Percentiles rank a stretch among this genome's conserved stretches.
phyloP scores from a whole-genome alignment of 106 monocot genomes.

The Allium sativum region DNA sequence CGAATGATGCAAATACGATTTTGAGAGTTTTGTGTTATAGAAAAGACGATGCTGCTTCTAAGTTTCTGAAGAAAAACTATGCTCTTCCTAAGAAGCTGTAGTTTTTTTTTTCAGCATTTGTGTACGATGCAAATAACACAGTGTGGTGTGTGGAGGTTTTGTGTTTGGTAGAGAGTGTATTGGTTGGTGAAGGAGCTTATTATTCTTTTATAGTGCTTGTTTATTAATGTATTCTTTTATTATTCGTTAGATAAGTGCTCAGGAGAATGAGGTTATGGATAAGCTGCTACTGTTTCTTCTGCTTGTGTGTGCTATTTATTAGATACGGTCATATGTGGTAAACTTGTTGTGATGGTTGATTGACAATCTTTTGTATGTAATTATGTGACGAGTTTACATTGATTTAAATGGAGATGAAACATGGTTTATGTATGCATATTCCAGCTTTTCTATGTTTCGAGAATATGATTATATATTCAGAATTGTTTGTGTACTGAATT shows the following conservation, averaged over 20 bases:
- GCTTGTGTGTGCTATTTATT: too few species aligned
- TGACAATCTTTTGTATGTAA: too few species aligned
- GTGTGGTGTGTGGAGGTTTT: background rate
- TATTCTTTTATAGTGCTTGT: conserved; percentile 10
- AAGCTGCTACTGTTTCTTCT: background rate
- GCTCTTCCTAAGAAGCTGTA: conserved; percentile 68
- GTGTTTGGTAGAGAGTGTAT: background rate
- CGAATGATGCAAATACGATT: conserved; percentile 72
- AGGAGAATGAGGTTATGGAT: background rate
- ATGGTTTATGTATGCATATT: too few species aligned
- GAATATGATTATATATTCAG: too few species aligned
- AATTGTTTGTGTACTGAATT: too few species aligned
- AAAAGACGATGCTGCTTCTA: conserved; percentile 75
- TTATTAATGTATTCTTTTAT: conserved; percentile 4
- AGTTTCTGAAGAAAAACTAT: conserved; percentile 87
- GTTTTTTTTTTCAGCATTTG: background rate
- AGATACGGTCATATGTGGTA: too few species aligned
- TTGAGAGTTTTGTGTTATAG: conserved; percentile 74
- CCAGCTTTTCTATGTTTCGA: too few species aligned
- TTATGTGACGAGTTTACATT: too few species aligned
- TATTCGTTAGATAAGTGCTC: background rate
- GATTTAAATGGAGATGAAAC: too few species aligned
- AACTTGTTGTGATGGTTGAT: too few species aligned
- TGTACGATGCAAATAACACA: background rate
- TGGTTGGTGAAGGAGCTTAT: background rate